Base-by-base conservation (phyloP, 2,329 filamentous ascomycete genomes). In the Gaeumannomyces sp. region DNA sequence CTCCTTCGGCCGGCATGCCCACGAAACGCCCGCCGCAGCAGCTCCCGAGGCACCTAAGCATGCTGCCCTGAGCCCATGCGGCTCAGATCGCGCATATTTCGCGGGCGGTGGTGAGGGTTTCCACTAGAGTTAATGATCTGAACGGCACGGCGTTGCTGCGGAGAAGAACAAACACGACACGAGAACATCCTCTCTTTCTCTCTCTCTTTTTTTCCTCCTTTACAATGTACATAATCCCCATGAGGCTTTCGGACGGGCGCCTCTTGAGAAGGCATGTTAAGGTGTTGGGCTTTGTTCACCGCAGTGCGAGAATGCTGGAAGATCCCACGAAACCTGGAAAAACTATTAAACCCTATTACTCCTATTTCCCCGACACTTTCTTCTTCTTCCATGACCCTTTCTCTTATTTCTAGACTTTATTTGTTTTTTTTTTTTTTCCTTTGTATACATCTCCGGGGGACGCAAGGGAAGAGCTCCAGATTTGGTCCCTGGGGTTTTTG, bases 291-390 rank as follows among this genome's bases (percentile, higher is more conserved):
- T n/a, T 53, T 22, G 45, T 53, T 53, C 19, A 53, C 45, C 45
- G 45, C 45, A 53, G 45, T 53, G 45, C 45, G 45, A 53, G 45
- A n/a, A 53, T 53, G 45, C 45, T 53, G 45, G 45, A 53, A 53
- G 45, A 53, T 53, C 45, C 45, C 45, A n/a, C 5, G 45, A 53
- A n/a, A 53, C 19, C 22, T 53, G 19, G 45, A 53, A 53, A n/a
- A 53, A n/a, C 45, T 7, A n/a, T 53, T 22, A n/a, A 53, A 53
- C 45, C 22, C 22, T 53, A 53, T n/a, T 53, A 53, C 8, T n/a
- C 19, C 22, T 50, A n/a, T n/a, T 22, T 53, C 2, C 45, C 45
- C 35, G 13, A 5, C 45, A 7, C 13, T 3, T 53, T n/a, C 10
- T 13, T 53, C 45, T 53, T n/a, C 45, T 53, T n/a, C 19, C 7